phyloP scores from a whole-genome alignment of 208 protist species.

The Acanthamoeba lenticulata region DNA sequence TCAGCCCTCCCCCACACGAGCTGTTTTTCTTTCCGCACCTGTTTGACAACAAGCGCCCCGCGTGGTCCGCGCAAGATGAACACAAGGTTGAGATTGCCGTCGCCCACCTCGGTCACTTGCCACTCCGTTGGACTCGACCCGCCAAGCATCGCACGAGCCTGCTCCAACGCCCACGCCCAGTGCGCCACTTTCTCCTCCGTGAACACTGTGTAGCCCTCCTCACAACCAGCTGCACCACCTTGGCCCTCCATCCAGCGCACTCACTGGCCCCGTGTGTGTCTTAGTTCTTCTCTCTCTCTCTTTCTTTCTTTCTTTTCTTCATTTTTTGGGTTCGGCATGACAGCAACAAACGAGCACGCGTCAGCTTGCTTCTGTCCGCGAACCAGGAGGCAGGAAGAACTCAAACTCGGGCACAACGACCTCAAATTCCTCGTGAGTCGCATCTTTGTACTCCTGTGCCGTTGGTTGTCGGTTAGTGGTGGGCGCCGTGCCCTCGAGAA shows the following conservation, averaged over 20 bases:
- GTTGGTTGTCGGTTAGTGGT: neutral
- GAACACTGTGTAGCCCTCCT: neutral
- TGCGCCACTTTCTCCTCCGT: neutral
- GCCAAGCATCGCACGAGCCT: neutral
- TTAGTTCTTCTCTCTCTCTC: neutral
- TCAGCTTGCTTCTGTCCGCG: no score
- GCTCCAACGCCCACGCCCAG: neutral
- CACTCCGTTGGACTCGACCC: neutral
- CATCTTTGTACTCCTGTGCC: neutral
- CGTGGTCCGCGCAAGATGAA: conserved; percentile 8
- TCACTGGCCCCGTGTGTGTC: no score
- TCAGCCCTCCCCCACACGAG: neutral
- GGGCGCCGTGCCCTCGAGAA: no score
- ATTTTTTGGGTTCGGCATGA: neutral
- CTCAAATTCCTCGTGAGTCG: conserved; percentile 51
- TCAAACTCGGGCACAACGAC: conserved; percentile 45
- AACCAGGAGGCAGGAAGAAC: conserved; percentile 39
- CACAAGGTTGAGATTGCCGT: conserved; percentile 68
- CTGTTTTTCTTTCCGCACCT: neutral
- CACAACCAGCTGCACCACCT: no score
- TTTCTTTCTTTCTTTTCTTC: neutral
- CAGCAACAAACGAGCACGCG: no score
- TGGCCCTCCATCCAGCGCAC: no score
- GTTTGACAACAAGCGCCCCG: conserved; percentile 28
- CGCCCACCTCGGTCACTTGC: conserved; percentile 1